Base-by-base conservation (phyloP, 306 rosid genomes). In the Medicago lupulina region DNA sequence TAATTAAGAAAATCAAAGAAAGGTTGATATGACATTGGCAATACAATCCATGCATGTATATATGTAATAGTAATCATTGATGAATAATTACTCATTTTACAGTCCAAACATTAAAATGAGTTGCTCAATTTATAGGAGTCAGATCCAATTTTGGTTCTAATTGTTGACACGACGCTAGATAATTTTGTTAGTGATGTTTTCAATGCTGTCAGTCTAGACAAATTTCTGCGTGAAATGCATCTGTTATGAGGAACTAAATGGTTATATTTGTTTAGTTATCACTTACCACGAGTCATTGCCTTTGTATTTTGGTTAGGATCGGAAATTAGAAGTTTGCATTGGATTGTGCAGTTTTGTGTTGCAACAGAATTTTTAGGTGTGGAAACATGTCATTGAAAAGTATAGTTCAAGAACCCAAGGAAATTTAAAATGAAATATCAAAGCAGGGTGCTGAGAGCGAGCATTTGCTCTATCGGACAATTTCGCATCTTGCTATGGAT, bases 401-500 rank as follows among this genome's bases (percentile, higher is more conserved):
- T 87, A 72, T 89, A 47, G 82, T 89, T 18, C 85, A 89, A 0
- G 88, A 89, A 79, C 76, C 86, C 38, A 71, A 81, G 79, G 91
- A 71, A 54, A 82, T 87, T 76, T 88, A 70, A 76, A 88, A 80
- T 80, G 76, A 92, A 4, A 76, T 77, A 70, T 83, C 92, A 21
- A 21, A 21, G 23, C 23, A 21, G 23, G 23, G 23, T 21, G 1
- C 23, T 21, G 23, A 21, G 70, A 18, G 84, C 69, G 85, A 72
- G 86, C 86, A 64, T 23, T 81, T 87, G 90, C 88, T 60, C 12
- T 28, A 86, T 68, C 59, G 81, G 44, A 58, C 83, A 1, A 87
- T 86, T 79, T 84, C 90, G 4, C 90, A 91, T 46, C 73, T 91
- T 60, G 92, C 86, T 71, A 89, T 88, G n/a, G 93, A 88, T 78